phyloP scores from a whole-genome alignment of 192 early-diverging fungal species.

The Polychytrium aggregatum region DNA sequence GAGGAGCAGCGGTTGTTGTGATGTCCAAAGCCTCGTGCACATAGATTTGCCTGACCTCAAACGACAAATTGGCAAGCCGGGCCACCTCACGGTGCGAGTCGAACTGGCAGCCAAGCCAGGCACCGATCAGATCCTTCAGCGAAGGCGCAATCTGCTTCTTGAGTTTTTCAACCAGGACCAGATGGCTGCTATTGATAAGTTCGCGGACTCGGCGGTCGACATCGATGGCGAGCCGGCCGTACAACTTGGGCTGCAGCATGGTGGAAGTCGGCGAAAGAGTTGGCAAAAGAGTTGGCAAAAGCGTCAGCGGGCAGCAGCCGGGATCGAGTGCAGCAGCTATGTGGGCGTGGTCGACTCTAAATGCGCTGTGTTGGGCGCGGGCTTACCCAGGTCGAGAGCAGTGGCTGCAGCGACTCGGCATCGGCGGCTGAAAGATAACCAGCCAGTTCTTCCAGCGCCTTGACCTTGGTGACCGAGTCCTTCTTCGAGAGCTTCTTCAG shows the following conservation, averaged over 20 bases:
- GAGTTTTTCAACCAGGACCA: conserved; percentile 47
- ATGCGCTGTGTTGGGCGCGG: too few species aligned
- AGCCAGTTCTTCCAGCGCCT: conserved; percentile 74
- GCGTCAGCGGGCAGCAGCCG: conserved; percentile 1
- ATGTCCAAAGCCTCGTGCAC: neutral
- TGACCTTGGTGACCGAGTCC: conserved; percentile 76
- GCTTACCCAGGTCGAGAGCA: conserved; percentile 30
- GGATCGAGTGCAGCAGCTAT: conserved; percentile 15
- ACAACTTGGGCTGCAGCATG: conserved; percentile 46
- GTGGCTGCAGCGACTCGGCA: conserved; percentile 13
- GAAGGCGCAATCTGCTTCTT: conserved; percentile 68
- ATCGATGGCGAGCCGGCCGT: conserved; percentile 57
- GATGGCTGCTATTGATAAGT: conserved; percentile 53
- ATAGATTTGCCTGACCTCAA: conserved; percentile 36
- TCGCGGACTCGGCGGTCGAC: conserved; percentile 76
- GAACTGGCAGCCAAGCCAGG: conserved; percentile 75
- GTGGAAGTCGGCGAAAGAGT: too few species aligned
- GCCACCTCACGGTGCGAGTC: conserved; percentile 75
- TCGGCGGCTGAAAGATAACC: conserved; percentile 30
- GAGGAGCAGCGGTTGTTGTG: neutral
- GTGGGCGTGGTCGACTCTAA: neutral
- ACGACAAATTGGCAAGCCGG: conserved; percentile 43
- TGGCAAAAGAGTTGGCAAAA: too few species aligned
- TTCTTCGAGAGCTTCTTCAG: conserved; percentile 78
- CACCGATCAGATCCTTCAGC: conserved; percentile 68